These are phyloP conservation scores for Pistacia integerrima DNA, from an alignment of 345 rosid genomes.

Conservation along the genomic window DNA sequence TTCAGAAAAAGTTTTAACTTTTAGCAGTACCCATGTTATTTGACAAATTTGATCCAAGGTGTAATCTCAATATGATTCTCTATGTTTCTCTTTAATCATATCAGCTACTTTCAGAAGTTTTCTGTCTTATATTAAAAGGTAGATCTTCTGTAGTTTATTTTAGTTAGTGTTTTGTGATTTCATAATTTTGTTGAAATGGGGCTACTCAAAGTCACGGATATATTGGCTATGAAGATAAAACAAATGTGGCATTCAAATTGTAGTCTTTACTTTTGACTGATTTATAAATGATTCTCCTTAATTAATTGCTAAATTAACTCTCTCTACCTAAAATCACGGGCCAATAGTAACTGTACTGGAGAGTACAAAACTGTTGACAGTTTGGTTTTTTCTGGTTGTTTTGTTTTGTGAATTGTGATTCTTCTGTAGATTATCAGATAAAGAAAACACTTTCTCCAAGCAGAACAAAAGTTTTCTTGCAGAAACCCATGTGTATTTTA, in stretches of 20 bases:
- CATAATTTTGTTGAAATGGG: not conserved
- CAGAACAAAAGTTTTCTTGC: constrained; percentile 21
- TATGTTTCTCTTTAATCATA: not conserved
- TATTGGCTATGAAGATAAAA: not conserved
- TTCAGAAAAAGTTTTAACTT: too few species aligned
- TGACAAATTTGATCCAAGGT: not conserved
- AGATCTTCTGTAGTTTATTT: not conserved
- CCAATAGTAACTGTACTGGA: constrained; percentile 26
- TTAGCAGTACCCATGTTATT: too few species aligned
- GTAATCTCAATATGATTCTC: not conserved
- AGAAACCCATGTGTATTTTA: constrained; percentile 37
- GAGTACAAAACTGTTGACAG: constrained; percentile 27
- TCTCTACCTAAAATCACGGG: constrained; percentile 35
- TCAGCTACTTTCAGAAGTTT: not conserved
- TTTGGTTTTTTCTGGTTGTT: constrained; percentile 34
- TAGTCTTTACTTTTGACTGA: not conserved
- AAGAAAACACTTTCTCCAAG: constrained; percentile 11
- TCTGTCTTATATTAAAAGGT: not conserved
- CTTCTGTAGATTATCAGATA: constrained; percentile 25
- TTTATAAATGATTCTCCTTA: not conserved
- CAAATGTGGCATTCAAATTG: not conserved
- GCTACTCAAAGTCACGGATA: not conserved
- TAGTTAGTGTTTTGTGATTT: not conserved
- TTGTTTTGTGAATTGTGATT: constrained; percentile 24
- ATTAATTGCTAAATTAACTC: not conserved